A percentile compares a stretch with the other conserved stretches of the same genome.
Conservation (phyloP, 495 filamentous ascomycete genomes). For the Usnea hakonensis region DNA sequence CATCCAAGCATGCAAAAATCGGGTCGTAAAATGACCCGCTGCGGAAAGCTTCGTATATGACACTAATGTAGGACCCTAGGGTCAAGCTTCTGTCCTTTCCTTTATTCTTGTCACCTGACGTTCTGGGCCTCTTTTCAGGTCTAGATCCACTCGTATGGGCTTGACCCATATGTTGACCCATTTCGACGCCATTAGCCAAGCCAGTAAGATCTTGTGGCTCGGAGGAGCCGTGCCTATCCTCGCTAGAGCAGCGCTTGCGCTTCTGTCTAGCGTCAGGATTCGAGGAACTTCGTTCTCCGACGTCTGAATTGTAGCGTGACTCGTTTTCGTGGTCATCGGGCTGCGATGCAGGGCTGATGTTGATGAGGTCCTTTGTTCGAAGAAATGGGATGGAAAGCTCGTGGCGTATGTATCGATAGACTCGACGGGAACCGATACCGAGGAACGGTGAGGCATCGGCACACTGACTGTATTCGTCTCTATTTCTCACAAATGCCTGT, state of each 20-base stretch:
- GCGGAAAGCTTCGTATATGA: conserved; percentile 2
- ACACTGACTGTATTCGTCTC: background rate
- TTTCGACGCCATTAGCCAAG: background rate
- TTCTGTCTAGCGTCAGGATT: background rate
- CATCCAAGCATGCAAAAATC: background rate
- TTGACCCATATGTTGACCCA: background rate
- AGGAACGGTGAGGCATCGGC: background rate
- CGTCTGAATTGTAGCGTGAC: background rate
- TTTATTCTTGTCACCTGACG: background rate
- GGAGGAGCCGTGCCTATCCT: background rate
- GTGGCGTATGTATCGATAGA: conserved; percentile 2
- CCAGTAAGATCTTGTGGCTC: background rate
- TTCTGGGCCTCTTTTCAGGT: background rate
- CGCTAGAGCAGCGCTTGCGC: background rate
- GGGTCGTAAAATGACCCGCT: conserved; percentile 4
- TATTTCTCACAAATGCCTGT: background rate
- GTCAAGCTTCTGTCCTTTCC: background rate
- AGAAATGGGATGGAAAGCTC: background rate
- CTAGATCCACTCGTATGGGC: background rate
- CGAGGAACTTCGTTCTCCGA: background rate
- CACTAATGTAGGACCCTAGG: background rate
- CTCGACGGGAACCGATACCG: background rate
- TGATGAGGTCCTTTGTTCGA: background rate
- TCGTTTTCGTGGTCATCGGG: background rate
- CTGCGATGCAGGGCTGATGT: background rate